Base-by-base conservation (phyloP, 139 green algal genomes). In the Chara braunii region DNA sequence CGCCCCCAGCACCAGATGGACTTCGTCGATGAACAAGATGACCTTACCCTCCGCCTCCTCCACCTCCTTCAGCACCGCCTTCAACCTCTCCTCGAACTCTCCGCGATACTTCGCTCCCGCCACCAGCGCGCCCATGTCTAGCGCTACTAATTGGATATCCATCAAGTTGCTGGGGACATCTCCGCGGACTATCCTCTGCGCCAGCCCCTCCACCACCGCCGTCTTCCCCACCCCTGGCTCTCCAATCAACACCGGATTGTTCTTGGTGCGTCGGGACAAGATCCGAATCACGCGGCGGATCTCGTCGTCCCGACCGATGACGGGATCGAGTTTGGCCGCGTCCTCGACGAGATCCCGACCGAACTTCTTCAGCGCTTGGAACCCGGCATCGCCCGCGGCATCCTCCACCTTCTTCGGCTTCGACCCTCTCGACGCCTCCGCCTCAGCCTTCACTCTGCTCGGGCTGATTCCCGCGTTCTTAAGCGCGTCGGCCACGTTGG, bases 21-120 rank as follows among this genome's bases (percentile, higher is more conserved):
- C 86, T 70, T 96, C 90, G 59, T 96, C 90, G 43, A 97, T 94
- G 75, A 97, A 97, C 18, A 97, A 80, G 37, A 97, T 82, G 26
- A 95, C 43, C 18, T 73, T 63, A 14, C 83, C 85, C 26, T 83
- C 61, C 31, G 81, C 71, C 0, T 84, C 64, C 37, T 84, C 76
- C 42, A 93, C 77, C 74, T 93, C 88, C 36, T 86, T 83, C 22
- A 80, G 53, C 28, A 87, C 78, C 44, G 83, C 83, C 78, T 96
- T 94, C 23, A 97, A 76, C 1, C 90, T 82, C 78, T 97, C 90
- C 81, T 96, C 89, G 69, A 95, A 96, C 75, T 95, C 89, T 31
- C 89, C 89, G 2, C 84, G 76, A 80, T 84, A 95, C 72, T 92
- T 92, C 56, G 86, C 91, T 2, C 90, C 90, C 0, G 91, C 91